Conservation (phyloP, 352 stramenopile genomes). For the Poterioochromonas sp. region DNA sequence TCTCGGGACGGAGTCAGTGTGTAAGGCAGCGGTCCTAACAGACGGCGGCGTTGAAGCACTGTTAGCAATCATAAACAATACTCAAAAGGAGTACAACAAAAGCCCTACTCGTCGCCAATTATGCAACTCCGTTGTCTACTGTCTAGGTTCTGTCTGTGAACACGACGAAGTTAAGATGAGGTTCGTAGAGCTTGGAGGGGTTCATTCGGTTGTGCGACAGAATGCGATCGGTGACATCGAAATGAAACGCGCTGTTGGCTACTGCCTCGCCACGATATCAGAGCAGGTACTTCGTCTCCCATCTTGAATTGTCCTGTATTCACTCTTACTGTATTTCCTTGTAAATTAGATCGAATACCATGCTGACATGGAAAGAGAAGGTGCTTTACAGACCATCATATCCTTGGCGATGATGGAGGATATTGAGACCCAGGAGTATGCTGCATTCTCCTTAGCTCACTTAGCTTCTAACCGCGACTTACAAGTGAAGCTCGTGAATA, state of each 20-base stretch:
- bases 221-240: constrained; percentile 70
- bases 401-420: constrained; percentile 81
- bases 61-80: constrained; percentile 66
- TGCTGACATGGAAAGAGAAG: constrained; percentile 69
- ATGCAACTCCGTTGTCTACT: constrained; percentile 62
- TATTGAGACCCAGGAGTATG: constrained; percentile 88
- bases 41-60: constrained; percentile 73
- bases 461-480: constrained; percentile 84
- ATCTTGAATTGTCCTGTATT: too few species aligned
- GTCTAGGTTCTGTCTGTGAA: constrained; percentile 80
- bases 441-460: constrained; percentile 84
- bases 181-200: constrained; percentile 70
- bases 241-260: constrained; percentile 77
- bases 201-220: constrained; percentile 70
- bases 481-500: constrained; percentile 76
- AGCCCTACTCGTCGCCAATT: neutral
- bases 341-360: constrained; percentile 64
- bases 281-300: constrained; percentile 53
- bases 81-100: constrained; percentile 66
- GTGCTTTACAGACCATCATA: constrained; percentile 71
- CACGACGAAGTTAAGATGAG: constrained; percentile 75
- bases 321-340: neutral
- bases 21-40: constrained; percentile 77
- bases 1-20: constrained; percentile 66
- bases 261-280: constrained; percentile 77